Conservation (phyloP, 2,329 filamentous ascomycete species). For the Cladosporium sp. region DNA sequence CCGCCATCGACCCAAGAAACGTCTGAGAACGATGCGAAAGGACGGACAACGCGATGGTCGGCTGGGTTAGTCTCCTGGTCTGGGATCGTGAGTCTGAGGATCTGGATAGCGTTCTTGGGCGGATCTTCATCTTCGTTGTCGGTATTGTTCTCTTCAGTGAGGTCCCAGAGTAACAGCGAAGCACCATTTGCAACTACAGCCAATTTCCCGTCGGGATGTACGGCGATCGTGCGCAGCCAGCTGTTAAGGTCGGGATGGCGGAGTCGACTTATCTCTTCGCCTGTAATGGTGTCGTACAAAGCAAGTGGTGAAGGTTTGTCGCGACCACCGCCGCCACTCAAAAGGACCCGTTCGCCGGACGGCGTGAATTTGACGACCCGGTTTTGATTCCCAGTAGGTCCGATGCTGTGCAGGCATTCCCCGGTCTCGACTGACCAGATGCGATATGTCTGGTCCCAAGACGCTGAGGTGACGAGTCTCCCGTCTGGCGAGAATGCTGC, state of each 20-base stretch:
- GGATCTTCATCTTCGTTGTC: neutral
- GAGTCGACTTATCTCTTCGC: neutral
- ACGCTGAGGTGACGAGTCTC: conserved; percentile 17
- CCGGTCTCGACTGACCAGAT: conserved; percentile 17
- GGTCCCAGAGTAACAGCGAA: neutral
- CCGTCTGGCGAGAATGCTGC: conserved; percentile 17
- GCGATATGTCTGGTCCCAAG: conserved; percentile 18
- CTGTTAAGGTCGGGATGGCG: neutral
- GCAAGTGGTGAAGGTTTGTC: neutral
- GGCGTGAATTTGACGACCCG: neutral
- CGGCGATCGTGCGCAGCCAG: neutral
- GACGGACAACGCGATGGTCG: neutral
- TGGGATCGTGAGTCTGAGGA: neutral
- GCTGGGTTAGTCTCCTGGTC: neutral
- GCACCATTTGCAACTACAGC: neutral
- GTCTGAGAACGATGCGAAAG: neutral
- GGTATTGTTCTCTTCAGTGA: neutral
- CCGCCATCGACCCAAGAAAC: neutral
- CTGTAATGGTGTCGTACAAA: neutral
- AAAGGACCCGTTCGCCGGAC: neutral
- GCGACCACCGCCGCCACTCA: neutral
- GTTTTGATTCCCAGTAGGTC: conserved; percentile 13
- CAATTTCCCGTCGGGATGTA: neutral
- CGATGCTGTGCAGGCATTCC: conserved; percentile 13
- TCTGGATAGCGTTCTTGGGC: neutral